Evolutionary conservation across 176 grass and related monocot genomes (phyloP), one percentile per base, ranked within the genome.

Genomic region (Saccharum spontaneum): DNA sequence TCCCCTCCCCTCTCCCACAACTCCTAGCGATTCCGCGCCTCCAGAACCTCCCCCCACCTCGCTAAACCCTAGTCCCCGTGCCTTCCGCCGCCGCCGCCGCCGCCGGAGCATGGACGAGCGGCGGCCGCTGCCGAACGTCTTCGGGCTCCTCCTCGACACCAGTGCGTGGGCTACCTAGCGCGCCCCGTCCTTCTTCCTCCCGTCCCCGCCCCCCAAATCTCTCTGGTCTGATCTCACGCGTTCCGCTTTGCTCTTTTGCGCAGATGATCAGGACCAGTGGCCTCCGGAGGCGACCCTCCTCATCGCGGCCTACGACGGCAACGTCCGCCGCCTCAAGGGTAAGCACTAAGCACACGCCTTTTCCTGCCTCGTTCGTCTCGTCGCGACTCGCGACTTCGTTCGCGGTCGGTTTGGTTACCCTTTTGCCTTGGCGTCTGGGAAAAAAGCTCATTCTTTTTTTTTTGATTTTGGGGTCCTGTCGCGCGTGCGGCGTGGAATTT

Each of bases 281-380:
- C 62, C 78, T 48, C 78, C 17, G 17, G 78, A 67, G 78, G 78
- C 78, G 78, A 49, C 24, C 16, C 78, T 80, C 40, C 41, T 80
- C 62, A 5, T 46, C 62, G 62, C 24, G 62, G 78, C 78, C 41
- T 8, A 67, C 78, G 2, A 33, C 24, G 41, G 62, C 39, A 67
- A 80, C 30, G 1, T 80, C 84, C 18, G 84, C 76, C 84, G 67
- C 68, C 54, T 86, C 84, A 86, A 86, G 68, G 76, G 84, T 59
- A 59, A 10, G 55, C 55, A n/a, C 18, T 79, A 71, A n/a, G 7
- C 52, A 62, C 77, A 14, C 30, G 16, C 60, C 77, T 48, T 30
- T 28, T 30, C 17, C 26, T 31, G 48, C 72, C 36, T 80, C 4
- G 26, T 49, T 67, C 40, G 14, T 65, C 57, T 44, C 14, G 14